Conservation (phyloP, 305 asterid species). For the Fraxinus velutina region DNA sequence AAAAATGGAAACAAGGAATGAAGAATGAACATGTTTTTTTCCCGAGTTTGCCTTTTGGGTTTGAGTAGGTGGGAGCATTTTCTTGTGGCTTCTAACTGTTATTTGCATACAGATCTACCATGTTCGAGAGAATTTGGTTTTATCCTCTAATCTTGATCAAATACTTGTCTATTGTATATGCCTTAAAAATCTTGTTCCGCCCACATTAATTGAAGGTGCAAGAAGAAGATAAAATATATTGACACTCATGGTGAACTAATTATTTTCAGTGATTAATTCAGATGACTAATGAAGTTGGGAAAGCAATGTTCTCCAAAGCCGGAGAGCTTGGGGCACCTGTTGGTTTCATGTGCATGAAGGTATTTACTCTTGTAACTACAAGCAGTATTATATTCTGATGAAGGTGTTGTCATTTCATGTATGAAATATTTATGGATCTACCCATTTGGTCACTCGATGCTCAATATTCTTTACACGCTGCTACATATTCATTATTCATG, state of each 20-base stretch:
- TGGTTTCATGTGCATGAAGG: conserved; percentile 95
- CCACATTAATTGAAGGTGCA: not conserved
- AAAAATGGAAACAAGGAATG: not conserved
- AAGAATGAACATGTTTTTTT: not conserved
- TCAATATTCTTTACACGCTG: not conserved
- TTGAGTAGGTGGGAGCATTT: conserved; percentile 7
- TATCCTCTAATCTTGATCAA: not conserved
- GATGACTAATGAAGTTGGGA: conserved; percentile 90
- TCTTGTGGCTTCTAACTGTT: not conserved
- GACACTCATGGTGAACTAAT: conserved; percentile 3
- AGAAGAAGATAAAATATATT: not conserved
- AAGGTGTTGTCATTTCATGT: not conserved
- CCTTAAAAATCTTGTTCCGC: conserved; percentile 6
- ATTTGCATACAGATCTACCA: not conserved
- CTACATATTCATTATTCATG: not conserved
- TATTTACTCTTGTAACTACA: conserved; percentile 19
- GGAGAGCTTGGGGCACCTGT: conserved; percentile 87
- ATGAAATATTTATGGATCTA: not conserved
- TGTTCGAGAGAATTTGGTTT: not conserved
- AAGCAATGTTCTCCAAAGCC: conserved; percentile 77
- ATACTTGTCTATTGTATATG: not conserved
- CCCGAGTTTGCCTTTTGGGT: not conserved
- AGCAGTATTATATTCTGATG: not conserved
- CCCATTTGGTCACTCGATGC: not conserved
- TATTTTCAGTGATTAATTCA: conserved; percentile 28